A percentile compares a stretch with the other conserved stretches of the same genome.
These are phyloP conservation scores for Hura crepitans DNA, from an alignment of 441 rosid genomes.

Conservation along the genomic window DNA sequence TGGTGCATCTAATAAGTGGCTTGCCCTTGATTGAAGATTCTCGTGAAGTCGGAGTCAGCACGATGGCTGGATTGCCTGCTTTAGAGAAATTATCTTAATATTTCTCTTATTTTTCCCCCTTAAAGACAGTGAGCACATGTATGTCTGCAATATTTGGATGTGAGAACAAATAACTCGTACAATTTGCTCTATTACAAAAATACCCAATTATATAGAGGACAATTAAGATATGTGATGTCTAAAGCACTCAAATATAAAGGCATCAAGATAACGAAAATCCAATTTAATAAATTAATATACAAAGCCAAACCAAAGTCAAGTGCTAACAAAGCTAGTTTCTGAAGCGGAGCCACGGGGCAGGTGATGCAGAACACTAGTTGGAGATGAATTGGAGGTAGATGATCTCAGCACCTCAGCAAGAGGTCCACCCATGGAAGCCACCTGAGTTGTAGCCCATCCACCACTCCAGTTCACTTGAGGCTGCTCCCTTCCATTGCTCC, in stretches of 20 bases:
- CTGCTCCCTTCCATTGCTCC: constrained; percentile 37
- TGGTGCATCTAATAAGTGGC: neutral
- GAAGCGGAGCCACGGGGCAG: constrained; percentile 38
- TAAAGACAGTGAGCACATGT: too few relatives aligned
- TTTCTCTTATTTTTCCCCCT: too few relatives aligned
- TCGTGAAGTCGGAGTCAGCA: neutral
- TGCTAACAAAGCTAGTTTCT: constrained; percentile 39
- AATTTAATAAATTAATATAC: constrained; percentile 12
- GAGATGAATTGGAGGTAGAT: constrained; percentile 51
- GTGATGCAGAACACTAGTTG: constrained; percentile 75
- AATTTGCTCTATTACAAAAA: neutral
- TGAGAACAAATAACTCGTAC: neutral
- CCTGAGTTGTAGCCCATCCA: constrained; percentile 51
- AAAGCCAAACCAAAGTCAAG: constrained; percentile 24
- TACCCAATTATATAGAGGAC: neutral
- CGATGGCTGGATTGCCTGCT: neutral
- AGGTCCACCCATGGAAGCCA: constrained; percentile 76
- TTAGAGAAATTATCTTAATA: too few relatives aligned
- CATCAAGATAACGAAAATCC: neutral
- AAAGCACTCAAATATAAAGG: neutral
- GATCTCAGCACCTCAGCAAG: constrained; percentile 80
- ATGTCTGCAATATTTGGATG: neutral
- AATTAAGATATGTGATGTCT: neutral
- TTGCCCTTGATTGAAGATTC: neutral
- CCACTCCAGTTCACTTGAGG: constrained; percentile 52